These are phyloP conservation scores for Cryptococcus sp. DNA, from an alignment of 1,284 basidiomycete genomes.

Conservation along the genomic window DNA sequence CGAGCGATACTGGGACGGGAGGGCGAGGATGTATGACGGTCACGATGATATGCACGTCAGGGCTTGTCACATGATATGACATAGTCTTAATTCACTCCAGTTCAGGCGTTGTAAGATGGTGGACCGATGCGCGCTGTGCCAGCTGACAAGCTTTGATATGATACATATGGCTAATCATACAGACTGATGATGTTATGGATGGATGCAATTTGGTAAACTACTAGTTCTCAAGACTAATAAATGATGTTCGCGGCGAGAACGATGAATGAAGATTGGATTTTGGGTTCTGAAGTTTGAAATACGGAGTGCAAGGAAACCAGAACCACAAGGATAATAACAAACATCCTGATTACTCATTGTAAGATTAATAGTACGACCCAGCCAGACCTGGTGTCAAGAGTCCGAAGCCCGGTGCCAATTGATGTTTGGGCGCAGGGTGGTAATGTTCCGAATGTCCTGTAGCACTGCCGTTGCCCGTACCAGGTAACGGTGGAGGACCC, in stretches of 20 bases:
- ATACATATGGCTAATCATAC: no score
- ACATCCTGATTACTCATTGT: no score
- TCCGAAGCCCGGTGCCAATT: constrained; percentile 46
- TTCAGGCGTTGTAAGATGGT: no score
- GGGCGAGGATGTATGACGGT: background rate
- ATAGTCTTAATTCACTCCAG: no score
- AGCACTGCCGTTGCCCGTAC: background rate
- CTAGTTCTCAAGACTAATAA: no score
- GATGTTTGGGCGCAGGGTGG: constrained; percentile 41
- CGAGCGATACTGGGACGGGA: constrained; percentile 18
- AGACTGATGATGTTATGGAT: no score
- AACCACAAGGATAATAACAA: no score
- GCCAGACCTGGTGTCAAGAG: constrained; percentile 25
- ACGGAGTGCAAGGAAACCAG: no score
- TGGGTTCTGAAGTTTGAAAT: no score
- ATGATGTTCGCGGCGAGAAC: no score
- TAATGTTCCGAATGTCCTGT: constrained; percentile 20
- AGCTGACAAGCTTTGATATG: background rate
- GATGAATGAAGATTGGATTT: no score
- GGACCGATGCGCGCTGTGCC: background rate
- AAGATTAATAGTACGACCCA: constrained; percentile 17
- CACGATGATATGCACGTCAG: background rate
- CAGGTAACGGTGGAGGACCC: constrained; percentile 12
- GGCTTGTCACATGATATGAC: background rate
- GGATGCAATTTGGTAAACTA: no score